Conservation (phyloP, 345 rosid genomes). For the Aurinia saxatilis region DNA sequence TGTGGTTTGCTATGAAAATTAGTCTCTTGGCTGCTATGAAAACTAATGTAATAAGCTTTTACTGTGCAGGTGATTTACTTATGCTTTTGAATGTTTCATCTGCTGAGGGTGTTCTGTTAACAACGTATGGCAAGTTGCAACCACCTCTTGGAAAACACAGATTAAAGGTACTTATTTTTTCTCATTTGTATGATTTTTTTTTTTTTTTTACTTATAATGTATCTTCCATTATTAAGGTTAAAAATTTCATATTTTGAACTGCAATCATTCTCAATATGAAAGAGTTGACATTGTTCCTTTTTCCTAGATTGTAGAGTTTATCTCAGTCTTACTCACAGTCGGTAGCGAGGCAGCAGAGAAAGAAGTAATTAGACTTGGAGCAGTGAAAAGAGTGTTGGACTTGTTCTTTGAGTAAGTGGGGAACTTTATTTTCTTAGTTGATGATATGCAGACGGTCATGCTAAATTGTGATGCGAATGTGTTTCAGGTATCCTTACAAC, state of each 20-base stretch:
- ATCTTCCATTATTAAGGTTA: conserved; percentile 4
- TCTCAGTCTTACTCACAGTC: conserved; percentile 72
- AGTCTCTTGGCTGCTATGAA: neutral
- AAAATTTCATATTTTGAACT: neutral
- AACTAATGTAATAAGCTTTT: conserved; percentile 1
- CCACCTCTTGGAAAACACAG: conserved; percentile 97
- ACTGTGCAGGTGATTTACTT: conserved; percentile 62
- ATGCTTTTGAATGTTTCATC: conserved; percentile 71
- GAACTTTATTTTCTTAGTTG: conserved; percentile 7
- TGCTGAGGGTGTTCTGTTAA: conserved; percentile 47
- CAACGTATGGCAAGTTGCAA: conserved; percentile 87
- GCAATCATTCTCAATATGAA: neutral
- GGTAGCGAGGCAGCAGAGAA: conserved; percentile 82
- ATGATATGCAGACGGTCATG: conserved; percentile 10
- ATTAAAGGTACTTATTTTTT: conserved; percentile 48
- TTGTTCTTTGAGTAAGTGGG: conserved; percentile 81
- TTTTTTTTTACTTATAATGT: neutral
- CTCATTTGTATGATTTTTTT: neutral
- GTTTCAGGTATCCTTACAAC: conserved; percentile 84
- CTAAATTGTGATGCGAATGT: conserved; percentile 29
- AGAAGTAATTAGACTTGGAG: conserved; percentile 72
- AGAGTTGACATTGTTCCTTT: conserved; percentile 11
- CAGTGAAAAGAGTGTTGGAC: conserved; percentile 55
- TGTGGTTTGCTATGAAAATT: neutral
- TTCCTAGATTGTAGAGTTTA: conserved; percentile 83